Base-by-base conservation (phyloP, 2,329 filamentous ascomycete genomes). In the Karstenula rhodostoma region DNA sequence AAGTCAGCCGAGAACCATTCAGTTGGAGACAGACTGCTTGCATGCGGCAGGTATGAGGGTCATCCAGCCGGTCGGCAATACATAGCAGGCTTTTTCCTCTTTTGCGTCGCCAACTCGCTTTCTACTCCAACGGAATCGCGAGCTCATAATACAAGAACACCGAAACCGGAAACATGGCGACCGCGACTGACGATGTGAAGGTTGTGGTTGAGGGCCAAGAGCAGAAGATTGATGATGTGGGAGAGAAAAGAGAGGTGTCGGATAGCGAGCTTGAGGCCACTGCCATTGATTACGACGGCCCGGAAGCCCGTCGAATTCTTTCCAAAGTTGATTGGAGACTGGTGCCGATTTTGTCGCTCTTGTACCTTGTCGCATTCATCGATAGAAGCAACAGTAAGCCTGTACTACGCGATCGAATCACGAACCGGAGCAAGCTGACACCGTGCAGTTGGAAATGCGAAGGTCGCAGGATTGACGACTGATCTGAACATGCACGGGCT, bases 371-470 rank as follows among this genome's bases (percentile, higher is more conserved):
- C 23, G 67, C 73, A 2, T 75, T 75, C 49, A 70, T 77, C 37
- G 73, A 77, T 54, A 65, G 74, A 15, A 71, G 69, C 17, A 77
- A 77, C 57, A 73, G 69, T 72, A 59, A 44, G 62, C 46, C 8
- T 43, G 13, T 19, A 9, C 25, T 13, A 3, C 13, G 5, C 17
- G 2, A 9, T 22, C 47, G 15, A 46, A 23, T 15, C 6, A 27
- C 9, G 3, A 17, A 15, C n/a, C 15, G 12, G 17, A 43, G n/a
- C n/a, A 46, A 23, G 52, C 52, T 55, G 42, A 55, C 52, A 12
- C 9, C 4, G 25, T 19, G n/a, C 56, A 76, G 72, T 78, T 48
- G 75, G 78, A 12, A 81, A 81, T 65, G 79, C 79, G 9, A 78
- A 77, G 52, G 78, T 81, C 47, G 76, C 77, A 22, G 78, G 78